Evolutionary conservation across 2,329 filamentous ascomycete species (phyloP).

Genomic region (Colletotrichum zoysiae): DNA sequence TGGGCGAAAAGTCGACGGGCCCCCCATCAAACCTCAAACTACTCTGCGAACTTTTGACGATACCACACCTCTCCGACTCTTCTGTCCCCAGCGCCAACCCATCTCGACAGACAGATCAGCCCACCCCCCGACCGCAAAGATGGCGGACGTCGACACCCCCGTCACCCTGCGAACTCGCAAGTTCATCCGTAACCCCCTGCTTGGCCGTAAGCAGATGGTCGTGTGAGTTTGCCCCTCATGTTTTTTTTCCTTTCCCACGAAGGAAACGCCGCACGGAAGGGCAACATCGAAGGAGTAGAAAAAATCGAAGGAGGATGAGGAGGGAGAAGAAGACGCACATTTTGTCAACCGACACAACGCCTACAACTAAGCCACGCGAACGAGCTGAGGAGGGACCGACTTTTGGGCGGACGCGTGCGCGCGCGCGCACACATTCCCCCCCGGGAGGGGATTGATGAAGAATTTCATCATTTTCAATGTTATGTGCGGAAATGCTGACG

Average conservation of each 20-base stretch:
- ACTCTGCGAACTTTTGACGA: constrained; percentile 37
- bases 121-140: constrained; percentile 68
- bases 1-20: constrained; percentile 40
- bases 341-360: background rate
- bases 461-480: background rate
- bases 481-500: constrained; percentile 27
- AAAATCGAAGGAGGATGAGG: background rate
- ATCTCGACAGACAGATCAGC: constrained; percentile 48
- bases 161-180: constrained; percentile 97
- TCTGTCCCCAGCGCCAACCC: constrained; percentile 42
- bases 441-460: background rate
- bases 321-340: background rate
- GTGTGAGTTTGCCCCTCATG: constrained; percentile 78
- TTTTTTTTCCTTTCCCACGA: background rate
- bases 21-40: constrained; percentile 32
- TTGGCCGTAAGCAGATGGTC: constrained; percentile 99
- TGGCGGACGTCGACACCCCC: constrained; percentile 85
- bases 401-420: too few species aligned
- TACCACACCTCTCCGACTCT: constrained; percentile 40
- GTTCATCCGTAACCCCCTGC: constrained; percentile 99
- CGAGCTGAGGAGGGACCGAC: background rate
- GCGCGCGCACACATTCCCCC: background rate
- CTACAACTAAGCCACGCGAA: background rate
- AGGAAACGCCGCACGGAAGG: constrained; percentile 5
- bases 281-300: constrained; percentile 5